A percentile compares a stretch with the other conserved stretches of the same genome.
These are phyloP conservation scores for Backusella psychrophila DNA, from an alignment of 192 early-diverging fungal genomes.

Conservation along the genomic window DNA sequence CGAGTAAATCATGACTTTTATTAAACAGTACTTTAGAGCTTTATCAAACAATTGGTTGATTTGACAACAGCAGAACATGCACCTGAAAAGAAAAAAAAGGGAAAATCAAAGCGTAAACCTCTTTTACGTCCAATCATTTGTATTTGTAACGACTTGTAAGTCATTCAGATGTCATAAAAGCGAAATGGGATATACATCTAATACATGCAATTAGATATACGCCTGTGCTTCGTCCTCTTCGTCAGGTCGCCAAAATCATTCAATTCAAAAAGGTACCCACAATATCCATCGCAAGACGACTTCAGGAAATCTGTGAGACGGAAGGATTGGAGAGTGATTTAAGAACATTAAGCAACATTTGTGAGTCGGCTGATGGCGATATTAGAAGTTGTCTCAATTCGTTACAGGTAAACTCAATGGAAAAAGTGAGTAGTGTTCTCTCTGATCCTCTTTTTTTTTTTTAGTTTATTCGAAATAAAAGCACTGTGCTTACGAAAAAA, in stretches of 20 bases:
- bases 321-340: slow-evolving; percentile 76
- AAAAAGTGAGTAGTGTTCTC: neutral
- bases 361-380: slow-evolving; percentile 82
- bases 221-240: slow-evolving; percentile 80
- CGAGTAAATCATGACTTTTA: too few relatives aligned
- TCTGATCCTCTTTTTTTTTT: neutral
- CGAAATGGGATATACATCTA: too few relatives aligned
- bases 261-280: slow-evolving; percentile 68
- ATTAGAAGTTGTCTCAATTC: slow-evolving; percentile 87
- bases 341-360: slow-evolving; percentile 70
- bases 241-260: slow-evolving; percentile 71
- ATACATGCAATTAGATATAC: slow-evolving; percentile 64
- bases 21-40: slow-evolving; percentile 40
- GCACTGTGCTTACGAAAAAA: slow-evolving; percentile 43
- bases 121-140: slow-evolving; percentile 94
- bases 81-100: slow-evolving; percentile 22
- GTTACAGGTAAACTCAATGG: slow-evolving; percentile 56
- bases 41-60: slow-evolving; percentile 78
- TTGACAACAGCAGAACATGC: slow-evolving; percentile 44
- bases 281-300: slow-evolving; percentile 64
- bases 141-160: slow-evolving; percentile 94
- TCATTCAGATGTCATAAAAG: neutral
- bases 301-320: slow-evolving; percentile 76
- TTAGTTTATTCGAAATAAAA: slow-evolving; percentile 37
- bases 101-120: slow-evolving; percentile 38